These are phyloP conservation scores for Tremellales sp. DNA, from an alignment of 1,284 basidiomycete genomes.

Conservation along the genomic window DNA sequence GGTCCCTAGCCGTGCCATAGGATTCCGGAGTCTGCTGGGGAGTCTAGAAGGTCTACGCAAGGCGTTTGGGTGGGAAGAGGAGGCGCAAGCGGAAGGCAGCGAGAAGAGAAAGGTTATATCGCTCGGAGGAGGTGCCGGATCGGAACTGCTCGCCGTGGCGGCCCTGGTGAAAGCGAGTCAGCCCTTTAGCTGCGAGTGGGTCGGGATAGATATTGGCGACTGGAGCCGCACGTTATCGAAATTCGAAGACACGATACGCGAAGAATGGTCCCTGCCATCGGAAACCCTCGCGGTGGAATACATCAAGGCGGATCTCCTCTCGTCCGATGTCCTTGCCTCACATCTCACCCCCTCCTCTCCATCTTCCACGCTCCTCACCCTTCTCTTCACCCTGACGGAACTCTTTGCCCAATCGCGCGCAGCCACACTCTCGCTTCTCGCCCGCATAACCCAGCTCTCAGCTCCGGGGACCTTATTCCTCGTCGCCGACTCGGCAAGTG, in stretches of 20 bases:
- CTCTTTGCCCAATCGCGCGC: constrained; percentile 48
- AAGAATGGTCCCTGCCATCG: constrained; percentile 29
- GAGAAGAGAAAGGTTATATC: constrained; percentile 33
- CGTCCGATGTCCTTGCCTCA: constrained; percentile 9
- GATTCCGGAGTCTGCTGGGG: constrained; percentile 48
- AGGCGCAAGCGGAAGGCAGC: constrained; percentile 7
- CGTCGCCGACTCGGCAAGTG: constrained; percentile 47
- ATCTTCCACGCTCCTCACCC: constrained; percentile 36
- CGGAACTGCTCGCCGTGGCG: constrained; percentile 47
- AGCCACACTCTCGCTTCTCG: constrained; percentile 44
- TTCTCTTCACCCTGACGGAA: constrained; percentile 51
- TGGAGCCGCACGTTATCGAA: constrained; percentile 36
- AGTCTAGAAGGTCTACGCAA: constrained; percentile 33
- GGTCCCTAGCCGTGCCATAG: constrained; percentile 49
- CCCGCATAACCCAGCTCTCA: constrained; percentile 35
- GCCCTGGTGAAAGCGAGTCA: constrained; percentile 23
- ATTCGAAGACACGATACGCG: constrained; percentile 19
- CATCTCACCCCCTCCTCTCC: constrained; percentile 6
- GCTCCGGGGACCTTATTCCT: constrained; percentile 47
- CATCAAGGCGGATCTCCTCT: constrained; percentile 37
- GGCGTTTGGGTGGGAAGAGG: constrained; percentile 36
- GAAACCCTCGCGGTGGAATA: constrained; percentile 25
- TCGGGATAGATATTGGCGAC: constrained; percentile 43
- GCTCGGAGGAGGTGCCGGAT: constrained; percentile 49
- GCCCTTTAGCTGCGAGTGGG: constrained; percentile 19